Conservation (phyloP, 2,329 filamentous ascomycete species). For the Claviceps maximensis region DNA sequence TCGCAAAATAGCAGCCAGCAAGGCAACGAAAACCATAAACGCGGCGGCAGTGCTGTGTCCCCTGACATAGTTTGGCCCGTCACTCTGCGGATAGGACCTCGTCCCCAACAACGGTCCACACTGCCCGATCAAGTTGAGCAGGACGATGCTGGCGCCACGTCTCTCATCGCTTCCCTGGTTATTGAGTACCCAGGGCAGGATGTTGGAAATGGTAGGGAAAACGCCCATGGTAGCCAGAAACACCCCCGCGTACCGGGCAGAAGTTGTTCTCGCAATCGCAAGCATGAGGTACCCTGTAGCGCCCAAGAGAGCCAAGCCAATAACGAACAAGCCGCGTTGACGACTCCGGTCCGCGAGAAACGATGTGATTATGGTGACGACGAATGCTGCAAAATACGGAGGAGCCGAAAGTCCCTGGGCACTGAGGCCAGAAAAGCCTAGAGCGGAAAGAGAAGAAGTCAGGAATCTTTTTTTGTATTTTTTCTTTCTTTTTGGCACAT, state of each 20-base stretch:
- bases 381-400: constrained; percentile 7
- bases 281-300: constrained; percentile 5
- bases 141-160: constrained; percentile 5
- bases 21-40: constrained; percentile 8
- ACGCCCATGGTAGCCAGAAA: constrained; percentile 4
- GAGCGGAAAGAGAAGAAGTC: background rate
- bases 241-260: constrained; percentile 4
- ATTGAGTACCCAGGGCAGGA: constrained; percentile 6
- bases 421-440: constrained; percentile 9
- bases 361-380: constrained; percentile 8
- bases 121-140: constrained; percentile 6
- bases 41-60: constrained; percentile 5
- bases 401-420: constrained; percentile 12
- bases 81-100: constrained; percentile 2
- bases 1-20: constrained; percentile 6
- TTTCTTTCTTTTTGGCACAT: background rate
- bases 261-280: background rate
- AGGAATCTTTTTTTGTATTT: background rate
- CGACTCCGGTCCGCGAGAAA: constrained; percentile 8
- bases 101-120: constrained; percentile 7
- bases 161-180: constrained; percentile 7
- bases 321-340: constrained; percentile 7
- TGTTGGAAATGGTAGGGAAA: constrained; percentile 6
- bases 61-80: constrained; percentile 3
- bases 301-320: constrained; percentile 5